Evolutionary conservation across 2,329 filamentous ascomycete species (phyloP), one percentile per base, ranked within the genome.

Genomic region (Grosmannia serpens): DNA sequence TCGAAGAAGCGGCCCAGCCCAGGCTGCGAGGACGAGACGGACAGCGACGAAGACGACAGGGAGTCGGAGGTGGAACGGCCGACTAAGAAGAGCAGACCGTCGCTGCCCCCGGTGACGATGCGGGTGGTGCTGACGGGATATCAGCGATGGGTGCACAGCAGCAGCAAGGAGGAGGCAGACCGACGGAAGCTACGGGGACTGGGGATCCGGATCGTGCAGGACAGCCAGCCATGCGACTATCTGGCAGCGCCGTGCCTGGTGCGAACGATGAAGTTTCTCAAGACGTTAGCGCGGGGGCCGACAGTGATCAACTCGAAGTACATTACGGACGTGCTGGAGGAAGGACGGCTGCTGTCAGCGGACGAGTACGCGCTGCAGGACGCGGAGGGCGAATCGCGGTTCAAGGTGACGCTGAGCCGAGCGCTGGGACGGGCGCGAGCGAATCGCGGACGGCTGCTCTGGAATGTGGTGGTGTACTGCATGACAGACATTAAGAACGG

Each of bases 211-310:
- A 82, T 96, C 26, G 87, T 89, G 5, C 80, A 86, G 65, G 88
- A 96, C 67, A 84, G 84, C 29, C 81, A 82, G 53, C 80, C 83
- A 51, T 94, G 89, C 69, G 89, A 92, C 65, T 89, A 95, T 69
- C 81, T 99, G 13, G 91, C 90, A 38, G 92, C 92, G 4, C 94
- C 92, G 1, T 82, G 84, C 49, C 84, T 97, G 61, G 83, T 96
- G 38, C 87, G 94, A 44, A 99, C 94, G 0, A 85, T 89, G 69
- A 99, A 99, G 68, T 99, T 99, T 68, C 85, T 97, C 55, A 87
- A 86, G 61, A 90, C 91, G 15, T 75, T 99, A 31, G 91, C 94
- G 22, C 85, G 84, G 60, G 91, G 88, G 0, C 89, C 91, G 0
- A 79, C 82, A 1, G 82, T 97, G 50, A 80, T 97, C 57, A 85